Percentiles rank a stretch among this genome's conserved stretches.
These are phyloP conservation scores for Coffea humblotiana DNA, from an alignment of 305 asterid genomes.

Conservation along the genomic window DNA sequence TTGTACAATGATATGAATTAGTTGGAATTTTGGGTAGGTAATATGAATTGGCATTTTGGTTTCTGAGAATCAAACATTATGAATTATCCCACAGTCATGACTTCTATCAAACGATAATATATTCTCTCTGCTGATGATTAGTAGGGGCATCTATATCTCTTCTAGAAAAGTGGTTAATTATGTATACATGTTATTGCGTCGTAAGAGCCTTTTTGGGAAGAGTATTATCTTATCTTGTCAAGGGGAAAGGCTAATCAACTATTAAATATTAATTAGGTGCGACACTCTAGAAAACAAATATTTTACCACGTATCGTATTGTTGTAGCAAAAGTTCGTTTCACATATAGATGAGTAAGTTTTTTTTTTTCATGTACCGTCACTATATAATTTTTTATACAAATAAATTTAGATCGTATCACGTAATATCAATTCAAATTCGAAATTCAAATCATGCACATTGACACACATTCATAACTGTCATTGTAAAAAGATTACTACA, in stretches of 20 bases:
- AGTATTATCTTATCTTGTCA: background rate
- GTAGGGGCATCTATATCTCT: background rate
- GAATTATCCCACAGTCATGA: background rate
- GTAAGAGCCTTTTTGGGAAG: background rate
- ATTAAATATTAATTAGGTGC: background rate
- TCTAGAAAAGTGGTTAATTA: background rate
- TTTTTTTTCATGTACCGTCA: no score
- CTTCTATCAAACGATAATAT: background rate
- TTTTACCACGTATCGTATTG: no score
- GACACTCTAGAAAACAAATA: background rate
- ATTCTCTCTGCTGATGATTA: slow-evolving; percentile 4
- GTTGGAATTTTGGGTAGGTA: background rate
- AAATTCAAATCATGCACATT: no score
- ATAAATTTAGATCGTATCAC: no score
- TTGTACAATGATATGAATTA: background rate
- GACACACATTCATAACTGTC: no score
- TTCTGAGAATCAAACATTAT: background rate
- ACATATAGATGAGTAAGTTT: no score
- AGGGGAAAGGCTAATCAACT: background rate
- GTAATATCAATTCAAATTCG: no score
- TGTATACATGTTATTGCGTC: background rate
- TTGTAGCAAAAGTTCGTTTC: no score
- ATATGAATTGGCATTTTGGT: background rate
- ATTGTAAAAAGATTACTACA: no score
- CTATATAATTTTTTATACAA: no score